phyloP scores from a whole-genome alignment of 352 stramenopile species.

The Globisporangium splendens region DNA sequence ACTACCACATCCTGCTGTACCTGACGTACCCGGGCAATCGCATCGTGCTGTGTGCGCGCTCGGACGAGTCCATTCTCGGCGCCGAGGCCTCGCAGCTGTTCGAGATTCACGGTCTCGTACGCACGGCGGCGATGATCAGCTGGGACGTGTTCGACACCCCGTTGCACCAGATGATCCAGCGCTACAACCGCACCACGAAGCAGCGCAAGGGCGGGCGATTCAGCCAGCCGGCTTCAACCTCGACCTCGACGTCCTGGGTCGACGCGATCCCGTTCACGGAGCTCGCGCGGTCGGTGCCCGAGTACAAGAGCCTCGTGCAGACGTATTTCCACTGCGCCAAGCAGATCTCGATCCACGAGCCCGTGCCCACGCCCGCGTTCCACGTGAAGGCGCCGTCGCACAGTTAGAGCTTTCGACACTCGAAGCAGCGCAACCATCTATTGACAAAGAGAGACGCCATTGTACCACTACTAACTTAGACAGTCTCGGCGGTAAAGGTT shows the following conservation, averaged over 20 bases:
- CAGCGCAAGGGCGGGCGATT: conserved; percentile 7
- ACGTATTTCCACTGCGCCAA: conserved; percentile 50
- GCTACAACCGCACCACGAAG: conserved; percentile 48
- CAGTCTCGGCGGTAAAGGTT: no score
- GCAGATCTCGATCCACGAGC: conserved; percentile 62
- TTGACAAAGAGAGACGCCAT: no score
- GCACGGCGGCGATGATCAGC: conserved; percentile 22
- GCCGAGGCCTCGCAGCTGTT: conserved; percentile 56
- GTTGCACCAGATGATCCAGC: conserved; percentile 46
- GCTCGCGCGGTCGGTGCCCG: conserved; percentile 49
- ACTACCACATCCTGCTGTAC: conserved; percentile 78
- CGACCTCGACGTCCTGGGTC: conserved; percentile 30
- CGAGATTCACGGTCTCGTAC: conserved; percentile 67
- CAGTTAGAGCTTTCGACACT: conserved; percentile 1
- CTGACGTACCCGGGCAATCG: conserved; percentile 78
- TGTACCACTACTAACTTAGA: no score
- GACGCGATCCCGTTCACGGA: conserved; percentile 33
- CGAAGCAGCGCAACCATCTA: neutral
- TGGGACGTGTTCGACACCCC: conserved; percentile 67
- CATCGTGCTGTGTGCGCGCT: conserved; percentile 63
- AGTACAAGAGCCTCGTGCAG: conserved; percentile 67
- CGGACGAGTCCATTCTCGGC: conserved; percentile 70
- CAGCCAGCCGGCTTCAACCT: conserved; percentile 1
- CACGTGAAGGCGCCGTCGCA: conserved; percentile 26
- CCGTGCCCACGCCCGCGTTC: conserved; percentile 58